A percentile compares a stretch with the other conserved stretches of the same genome.
Conservation (phyloP, 164 flowering plant genomes). For the Brasenia schreberi region DNA sequence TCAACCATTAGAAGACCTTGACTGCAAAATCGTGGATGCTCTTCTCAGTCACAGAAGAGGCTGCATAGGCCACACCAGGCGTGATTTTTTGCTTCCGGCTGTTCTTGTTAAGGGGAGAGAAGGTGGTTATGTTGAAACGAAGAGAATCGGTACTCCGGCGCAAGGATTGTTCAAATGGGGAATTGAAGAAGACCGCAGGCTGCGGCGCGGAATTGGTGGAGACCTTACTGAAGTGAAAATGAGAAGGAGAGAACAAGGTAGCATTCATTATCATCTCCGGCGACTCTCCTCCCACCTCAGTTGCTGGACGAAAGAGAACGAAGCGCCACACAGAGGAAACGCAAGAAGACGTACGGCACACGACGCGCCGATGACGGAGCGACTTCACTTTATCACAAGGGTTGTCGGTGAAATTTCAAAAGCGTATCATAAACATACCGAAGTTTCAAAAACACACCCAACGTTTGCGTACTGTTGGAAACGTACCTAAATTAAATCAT, state of each 20-base stretch:
- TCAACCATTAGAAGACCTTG: slow-evolving; percentile 35
- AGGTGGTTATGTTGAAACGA: neutral
- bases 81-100: neutral
- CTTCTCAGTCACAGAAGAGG: slow-evolving; percentile 65
- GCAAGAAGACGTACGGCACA: too few species aligned
- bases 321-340: too few species aligned
- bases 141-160: neutral
- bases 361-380: too few species aligned
- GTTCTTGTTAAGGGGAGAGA: neutral
- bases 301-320: too few species aligned
- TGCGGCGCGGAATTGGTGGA: neutral
- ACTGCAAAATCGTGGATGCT: slow-evolving; percentile 65
- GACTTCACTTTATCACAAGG: too few species aligned
- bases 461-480: too few species aligned
- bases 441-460: too few species aligned
- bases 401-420: too few species aligned
- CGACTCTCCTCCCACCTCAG: too few species aligned
- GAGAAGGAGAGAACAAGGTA: neutral
- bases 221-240: neutral
- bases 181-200: neutral
- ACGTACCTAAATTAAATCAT: too few species aligned
- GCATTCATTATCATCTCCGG: too few species aligned
- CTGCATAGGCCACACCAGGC: slow-evolving; percentile 29
- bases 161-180: neutral
- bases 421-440: too few species aligned